Percentiles rank a stretch among this genome's conserved stretches.
Conservation (phyloP, 306 rosid genomes). For the Oemleria cerasiformis region DNA sequence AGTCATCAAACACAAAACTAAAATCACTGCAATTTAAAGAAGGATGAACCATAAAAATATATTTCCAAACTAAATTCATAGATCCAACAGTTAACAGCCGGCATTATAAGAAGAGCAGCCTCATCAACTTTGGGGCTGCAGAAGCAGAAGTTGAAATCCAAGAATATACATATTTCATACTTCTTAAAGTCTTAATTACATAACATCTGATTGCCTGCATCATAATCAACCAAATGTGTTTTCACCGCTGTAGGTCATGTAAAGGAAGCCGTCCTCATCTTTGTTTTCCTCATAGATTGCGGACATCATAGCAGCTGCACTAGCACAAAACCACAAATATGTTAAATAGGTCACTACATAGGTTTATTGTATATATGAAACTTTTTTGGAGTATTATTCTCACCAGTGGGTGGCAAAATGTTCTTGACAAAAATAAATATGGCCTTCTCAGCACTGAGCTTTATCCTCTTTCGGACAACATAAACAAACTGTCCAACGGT, state of each 20-base stretch:
- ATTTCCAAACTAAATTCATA: conserved; percentile 15
- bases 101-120: conserved; percentile 9
- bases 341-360: background rate
- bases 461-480: conserved; percentile 85
- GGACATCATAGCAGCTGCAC: conserved; percentile 88
- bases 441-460: conserved; percentile 83
- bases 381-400: conserved; percentile 2
- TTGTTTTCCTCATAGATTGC: conserved; percentile 81
- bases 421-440: conserved; percentile 81
- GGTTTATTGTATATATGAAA: background rate
- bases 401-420: conserved; percentile 83
- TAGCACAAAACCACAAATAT: conserved; percentile 21
- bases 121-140: conserved; percentile 7
- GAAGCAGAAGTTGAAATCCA: conserved; percentile 16
- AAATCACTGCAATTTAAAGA: background rate
- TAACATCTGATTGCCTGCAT: conserved; percentile 2
- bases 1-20: background rate
- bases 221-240: conserved; percentile 65
- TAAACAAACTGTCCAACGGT: conserved; percentile 87
- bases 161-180: conserved; percentile 25
- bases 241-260: conserved; percentile 92
- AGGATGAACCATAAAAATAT: conserved; percentile 16
- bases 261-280: conserved; percentile 86
- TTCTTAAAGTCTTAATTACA: conserved; percentile 27
- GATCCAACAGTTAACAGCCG: conserved; percentile 8